These are phyloP conservation scores for Schwanniomyces pseudopolymorphus DNA, from an alignment of 805 yeast species.

Conservation along the genomic window DNA sequence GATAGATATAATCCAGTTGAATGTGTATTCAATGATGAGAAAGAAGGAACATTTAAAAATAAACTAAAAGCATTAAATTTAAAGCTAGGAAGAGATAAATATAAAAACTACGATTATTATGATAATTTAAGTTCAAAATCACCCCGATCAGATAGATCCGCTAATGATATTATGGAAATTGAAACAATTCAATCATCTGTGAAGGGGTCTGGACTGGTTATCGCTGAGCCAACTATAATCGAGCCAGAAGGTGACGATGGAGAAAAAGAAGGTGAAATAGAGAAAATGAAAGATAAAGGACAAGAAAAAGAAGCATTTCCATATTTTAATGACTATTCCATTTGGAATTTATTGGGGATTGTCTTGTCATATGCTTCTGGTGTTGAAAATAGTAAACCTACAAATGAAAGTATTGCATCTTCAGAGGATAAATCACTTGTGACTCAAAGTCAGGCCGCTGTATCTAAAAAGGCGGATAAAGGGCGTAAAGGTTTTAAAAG, in stretches of 20 bases:
- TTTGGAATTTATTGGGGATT: neutral
- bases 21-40: conserved; percentile 32
- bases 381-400: neutral
- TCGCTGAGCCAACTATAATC: conserved; percentile 1
- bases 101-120: conserved; percentile 36
- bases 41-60: conserved; percentile 21
- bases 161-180: neutral
- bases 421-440: neutral
- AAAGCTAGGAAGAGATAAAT: conserved; percentile 30
- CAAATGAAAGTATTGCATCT: neutral
- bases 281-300: conserved; percentile 1
- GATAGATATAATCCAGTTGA: conserved; percentile 40
- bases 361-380: neutral
- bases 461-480: neutral
- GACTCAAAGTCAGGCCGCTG: neutral
- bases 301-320: neutral
- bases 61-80: conserved; percentile 29
- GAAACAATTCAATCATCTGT: neutral
- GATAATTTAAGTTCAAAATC: conserved; percentile 9
- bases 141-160: neutral
- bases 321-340: neutral
- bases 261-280: no score
- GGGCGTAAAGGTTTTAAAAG: conserved; percentile 9
- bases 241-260: conserved; percentile 4
- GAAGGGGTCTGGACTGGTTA: neutral